Evolutionary conservation across 2,329 filamentous ascomycete species (phyloP), one percentile per base, ranked within the genome.

Genomic region (Rachicladosporium sp.): DNA sequence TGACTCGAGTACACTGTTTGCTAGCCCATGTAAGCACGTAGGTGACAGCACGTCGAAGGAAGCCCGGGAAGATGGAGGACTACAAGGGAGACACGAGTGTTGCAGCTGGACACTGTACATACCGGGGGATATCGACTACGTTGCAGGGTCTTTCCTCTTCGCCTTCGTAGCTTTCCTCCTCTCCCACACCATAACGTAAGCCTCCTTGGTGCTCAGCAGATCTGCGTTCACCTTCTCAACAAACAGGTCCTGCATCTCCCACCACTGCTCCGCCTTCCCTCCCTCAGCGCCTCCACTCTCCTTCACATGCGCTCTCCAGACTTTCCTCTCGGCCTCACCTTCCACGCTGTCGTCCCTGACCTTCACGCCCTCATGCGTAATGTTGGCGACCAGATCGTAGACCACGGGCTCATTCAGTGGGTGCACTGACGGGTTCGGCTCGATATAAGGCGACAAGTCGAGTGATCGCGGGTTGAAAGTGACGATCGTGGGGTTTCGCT

Each of bases 121-220:
- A 19, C 15, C 5, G 15, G 15, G 15, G 15, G 15, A 19, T 19
- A 19, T 19, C 15, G 15, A 3, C 15, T 19, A 19, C 30, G 10
- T 12, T 35, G 27, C 15, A n/a, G 12, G 4, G 38, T 30, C 30
- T 36, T 5, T 41, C 15, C 30, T 11, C 23, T 41, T 41, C 10
- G 34, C 38, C 36, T 48, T 46, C 10, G 41, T 40, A 36, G 13
- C 29, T 64, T 80, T 54, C 62, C 87, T 75, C 60, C 82, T 72
- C 68, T 96, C 91, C 91, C 91, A 96, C 33, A 98, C 77, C 74
- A 96, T 93, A 43, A 96, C 64, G 68, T 96, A 96, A 41, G 83
- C 83, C 70, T 98, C 91, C 38, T 89, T 86, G 0, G 93, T 81
- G 55, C 94, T 93, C 48, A 98, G 60, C 51, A 93, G 73, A 67